Percentiles rank a stretch among this genome's conserved stretches.
Conservation (phyloP, 768 basidiomycete species). For the Psilocybe subaeruginosa region DNA sequence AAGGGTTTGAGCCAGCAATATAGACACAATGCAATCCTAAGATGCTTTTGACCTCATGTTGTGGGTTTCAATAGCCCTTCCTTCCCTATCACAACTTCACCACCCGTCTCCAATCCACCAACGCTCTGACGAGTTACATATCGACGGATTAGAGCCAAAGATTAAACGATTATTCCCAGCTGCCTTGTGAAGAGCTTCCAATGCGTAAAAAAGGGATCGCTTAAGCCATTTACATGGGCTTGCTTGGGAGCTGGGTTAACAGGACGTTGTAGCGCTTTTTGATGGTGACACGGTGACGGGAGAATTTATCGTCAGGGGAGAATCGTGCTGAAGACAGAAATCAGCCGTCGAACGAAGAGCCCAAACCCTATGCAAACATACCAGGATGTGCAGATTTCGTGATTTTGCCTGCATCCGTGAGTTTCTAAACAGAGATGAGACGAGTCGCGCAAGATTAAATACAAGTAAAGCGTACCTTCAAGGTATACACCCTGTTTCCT, state of each 20-base stretch:
- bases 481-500: slow-evolving; percentile 88
- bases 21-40: neutral
- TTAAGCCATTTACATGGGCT: slow-evolving; percentile 71
- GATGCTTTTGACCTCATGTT: neutral
- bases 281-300: slow-evolving; percentile 94
- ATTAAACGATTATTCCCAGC: too few relatives aligned
- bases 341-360: neutral
- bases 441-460: neutral
- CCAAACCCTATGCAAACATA: slow-evolving; percentile 35
- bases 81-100: neutral
- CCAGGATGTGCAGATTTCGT: slow-evolving; percentile 98
- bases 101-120: neutral
- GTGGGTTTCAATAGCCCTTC: neutral
- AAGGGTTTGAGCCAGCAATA: neutral
- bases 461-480: slow-evolving; percentile 67
- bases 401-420: slow-evolving; percentile 75
- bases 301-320: slow-evolving; percentile 99
- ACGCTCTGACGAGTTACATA: neutral
- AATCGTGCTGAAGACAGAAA: slow-evolving; percentile 75
- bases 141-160: neutral
- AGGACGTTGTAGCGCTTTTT: slow-evolving; percentile 93
- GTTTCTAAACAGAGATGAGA: slow-evolving; percentile 61
- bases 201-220: neutral
- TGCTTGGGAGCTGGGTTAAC: slow-evolving; percentile 85
- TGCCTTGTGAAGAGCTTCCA: neutral